phyloP scores from a whole-genome alignment of 1,284 basidiomycete species.

The Porogramme epimiltina region DNA sequence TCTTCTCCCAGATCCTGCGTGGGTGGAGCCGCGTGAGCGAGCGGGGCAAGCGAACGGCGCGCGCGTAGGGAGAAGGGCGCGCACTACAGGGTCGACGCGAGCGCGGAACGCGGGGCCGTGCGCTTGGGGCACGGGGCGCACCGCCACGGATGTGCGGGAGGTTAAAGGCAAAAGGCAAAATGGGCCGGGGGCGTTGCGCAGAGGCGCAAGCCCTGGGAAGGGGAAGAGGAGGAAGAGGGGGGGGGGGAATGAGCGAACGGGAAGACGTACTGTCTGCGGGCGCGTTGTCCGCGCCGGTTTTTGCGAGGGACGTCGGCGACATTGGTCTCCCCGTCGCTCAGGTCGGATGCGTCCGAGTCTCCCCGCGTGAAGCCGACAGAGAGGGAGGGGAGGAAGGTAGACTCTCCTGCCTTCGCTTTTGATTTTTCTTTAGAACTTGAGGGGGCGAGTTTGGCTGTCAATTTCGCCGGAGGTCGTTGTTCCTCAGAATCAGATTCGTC shows the following conservation, averaged over 20 bases:
- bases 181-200: too few relatives aligned
- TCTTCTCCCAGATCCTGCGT: slow-evolving; percentile 94
- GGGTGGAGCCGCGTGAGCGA: background rate
- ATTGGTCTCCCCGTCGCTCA: slow-evolving; percentile 67
- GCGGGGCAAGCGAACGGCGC: too few relatives aligned
- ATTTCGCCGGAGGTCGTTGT: slow-evolving; percentile 15
- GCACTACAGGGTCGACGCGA: too few relatives aligned
- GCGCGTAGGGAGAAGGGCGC: too few relatives aligned
- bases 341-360: slow-evolving; percentile 74
- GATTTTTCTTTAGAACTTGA: slow-evolving; percentile 13
- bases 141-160: too few relatives aligned
- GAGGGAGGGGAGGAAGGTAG: slow-evolving; percentile 88
- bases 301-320: slow-evolving; percentile 65
- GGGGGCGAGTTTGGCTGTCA: slow-evolving; percentile 6
- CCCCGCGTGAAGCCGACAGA: slow-evolving; percentile 84
- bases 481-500: slow-evolving; percentile 15
- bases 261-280: slow-evolving; percentile 81
- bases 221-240: too few relatives aligned
- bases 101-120: too few relatives aligned
- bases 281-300: slow-evolving; percentile 91
- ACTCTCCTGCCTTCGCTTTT: slow-evolving; percentile 41
- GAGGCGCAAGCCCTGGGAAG: too few relatives aligned
- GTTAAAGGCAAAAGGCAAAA: too few relatives aligned
- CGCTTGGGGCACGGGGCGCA: too few relatives aligned
- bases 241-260: too few relatives aligned